These are phyloP conservation scores for Setomelanomma holmii DNA, from an alignment of 2,329 filamentous ascomycete species.

Conservation along the genomic window DNA sequence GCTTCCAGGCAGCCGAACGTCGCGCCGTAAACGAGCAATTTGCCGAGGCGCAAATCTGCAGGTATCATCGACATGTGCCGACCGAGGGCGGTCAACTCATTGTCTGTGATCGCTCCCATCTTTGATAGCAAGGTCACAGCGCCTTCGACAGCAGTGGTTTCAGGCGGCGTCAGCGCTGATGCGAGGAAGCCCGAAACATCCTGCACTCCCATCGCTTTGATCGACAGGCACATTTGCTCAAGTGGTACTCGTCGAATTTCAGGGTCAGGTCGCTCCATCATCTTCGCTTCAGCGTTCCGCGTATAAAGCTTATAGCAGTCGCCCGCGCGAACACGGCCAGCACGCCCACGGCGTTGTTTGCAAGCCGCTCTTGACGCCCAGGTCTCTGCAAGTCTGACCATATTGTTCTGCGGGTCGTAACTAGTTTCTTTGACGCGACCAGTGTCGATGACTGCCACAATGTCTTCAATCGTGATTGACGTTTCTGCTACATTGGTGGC, in stretches of 20 bases:
- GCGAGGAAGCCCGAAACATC: constrained; percentile 83
- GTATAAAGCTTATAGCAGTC: constrained; percentile 97
- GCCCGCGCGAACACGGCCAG: constrained; percentile 88
- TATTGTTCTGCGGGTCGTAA: constrained; percentile 89
- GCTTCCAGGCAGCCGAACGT: constrained; percentile 93
- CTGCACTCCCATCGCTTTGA: constrained; percentile 90
- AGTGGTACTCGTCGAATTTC: constrained; percentile 92
- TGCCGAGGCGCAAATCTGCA: constrained; percentile 88
- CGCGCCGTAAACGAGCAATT: constrained; percentile 93
- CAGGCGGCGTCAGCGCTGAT: constrained; percentile 87
- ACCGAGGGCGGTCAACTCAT: constrained; percentile 87
- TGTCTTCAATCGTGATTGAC: constrained; percentile 97
- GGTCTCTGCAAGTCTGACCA: constrained; percentile 91
- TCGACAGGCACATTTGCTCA: constrained; percentile 92
- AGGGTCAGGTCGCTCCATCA: constrained; percentile 92
- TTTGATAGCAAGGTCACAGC: constrained; percentile 79
- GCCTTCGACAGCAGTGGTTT: constrained; percentile 82
- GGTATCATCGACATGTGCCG: constrained; percentile 95
- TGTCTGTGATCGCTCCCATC: constrained; percentile 88
- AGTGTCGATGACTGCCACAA: constrained; percentile 94
- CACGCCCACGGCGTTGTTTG: constrained; percentile 91
- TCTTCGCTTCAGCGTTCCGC: constrained; percentile 75
- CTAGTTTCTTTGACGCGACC: constrained; percentile 96
- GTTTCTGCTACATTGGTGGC: constrained; percentile 98
- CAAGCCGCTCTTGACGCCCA: constrained; percentile 95